These are phyloP conservation scores for Dacryopinax spathularia DNA, from an alignment of 768 basidiomycete genomes.

Conservation along the genomic window DNA sequence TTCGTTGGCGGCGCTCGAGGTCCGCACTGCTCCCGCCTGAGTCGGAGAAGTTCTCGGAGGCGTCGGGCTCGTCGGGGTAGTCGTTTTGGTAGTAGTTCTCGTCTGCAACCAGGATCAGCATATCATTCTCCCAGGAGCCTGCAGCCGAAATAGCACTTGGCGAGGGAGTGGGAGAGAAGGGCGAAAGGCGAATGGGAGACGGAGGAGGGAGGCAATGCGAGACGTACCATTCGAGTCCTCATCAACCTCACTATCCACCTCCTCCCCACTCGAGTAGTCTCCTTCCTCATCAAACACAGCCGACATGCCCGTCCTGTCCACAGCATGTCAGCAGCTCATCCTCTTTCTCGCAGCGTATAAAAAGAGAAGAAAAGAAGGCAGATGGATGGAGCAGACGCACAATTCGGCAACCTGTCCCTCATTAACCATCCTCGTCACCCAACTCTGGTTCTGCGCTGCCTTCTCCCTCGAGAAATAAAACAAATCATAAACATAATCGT, in stretches of 20 bases:
- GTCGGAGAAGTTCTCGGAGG: not conserved
- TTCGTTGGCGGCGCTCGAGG: not conserved
- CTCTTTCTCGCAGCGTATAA: too few relatives aligned
- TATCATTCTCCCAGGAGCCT: too few relatives aligned
- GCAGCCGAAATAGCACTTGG: too few relatives aligned
- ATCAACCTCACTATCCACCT: not conserved
- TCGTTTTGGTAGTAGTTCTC: constrained; percentile 1
- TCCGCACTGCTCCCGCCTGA: not conserved
- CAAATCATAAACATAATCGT: not conserved
- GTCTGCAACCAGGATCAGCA: too few relatives aligned
- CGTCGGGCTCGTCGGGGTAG: not conserved
- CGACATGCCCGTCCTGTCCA: not conserved
- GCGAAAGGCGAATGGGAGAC: not conserved
- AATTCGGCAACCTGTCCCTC: not conserved
- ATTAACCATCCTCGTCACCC: not conserved
- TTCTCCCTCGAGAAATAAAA: not conserved
- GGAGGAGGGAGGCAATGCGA: not conserved
- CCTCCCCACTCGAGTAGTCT: not conserved
- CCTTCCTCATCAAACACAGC: not conserved
- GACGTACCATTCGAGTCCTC: not conserved
- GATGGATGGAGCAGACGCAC: not conserved
- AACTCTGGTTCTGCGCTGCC: not conserved
- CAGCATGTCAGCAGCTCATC: not conserved
- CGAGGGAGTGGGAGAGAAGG: too few relatives aligned
- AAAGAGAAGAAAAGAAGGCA: too few relatives aligned